Conservation (phyloP, 73 alveolate genomes). For the Symbiodinium natans region DNA sequence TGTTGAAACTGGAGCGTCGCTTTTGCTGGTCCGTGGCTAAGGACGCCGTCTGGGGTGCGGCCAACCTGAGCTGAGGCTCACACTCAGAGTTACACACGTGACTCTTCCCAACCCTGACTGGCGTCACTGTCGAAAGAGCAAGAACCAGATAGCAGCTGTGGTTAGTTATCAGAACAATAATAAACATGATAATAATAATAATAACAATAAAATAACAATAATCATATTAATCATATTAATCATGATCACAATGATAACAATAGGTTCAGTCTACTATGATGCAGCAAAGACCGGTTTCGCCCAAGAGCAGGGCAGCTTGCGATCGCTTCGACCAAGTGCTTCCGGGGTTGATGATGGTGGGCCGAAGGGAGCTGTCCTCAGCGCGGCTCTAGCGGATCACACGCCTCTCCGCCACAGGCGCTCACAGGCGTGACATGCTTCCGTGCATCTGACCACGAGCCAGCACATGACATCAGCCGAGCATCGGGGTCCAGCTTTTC, state of each 20-base stretch:
- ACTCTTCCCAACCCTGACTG: too few relatives aligned
- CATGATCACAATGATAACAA: too few relatives aligned
- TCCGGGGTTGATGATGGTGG: slow-evolving; percentile 75
- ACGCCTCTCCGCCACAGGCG: background rate
- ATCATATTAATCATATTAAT: too few relatives aligned
- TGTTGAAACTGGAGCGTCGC: background rate
- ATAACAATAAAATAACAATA: too few relatives aligned
- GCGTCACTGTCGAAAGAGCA: too few relatives aligned
- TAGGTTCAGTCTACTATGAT: too few relatives aligned
- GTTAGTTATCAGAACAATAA: too few relatives aligned
- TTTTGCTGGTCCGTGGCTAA: slow-evolving; percentile 8
- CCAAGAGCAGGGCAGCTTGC: background rate
- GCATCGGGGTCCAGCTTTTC: slow-evolving; percentile 74
- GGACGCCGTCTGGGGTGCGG: background rate
- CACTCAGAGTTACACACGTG: too few relatives aligned
- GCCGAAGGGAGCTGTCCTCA: slow-evolving; percentile 90
- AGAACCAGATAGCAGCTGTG: too few relatives aligned
- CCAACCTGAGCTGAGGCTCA: slow-evolving; percentile 1
- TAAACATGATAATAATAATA: too few relatives aligned
- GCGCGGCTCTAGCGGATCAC: background rate
- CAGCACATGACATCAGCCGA: too few relatives aligned
- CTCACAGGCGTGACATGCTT: background rate
- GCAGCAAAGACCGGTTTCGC: background rate
- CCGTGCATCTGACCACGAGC: too few relatives aligned
- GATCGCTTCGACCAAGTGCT: slow-evolving; percentile 12